Conservation (phyloP, 2,329 filamentous ascomycete genomes). For the Aspergillus neotritici region DNA sequence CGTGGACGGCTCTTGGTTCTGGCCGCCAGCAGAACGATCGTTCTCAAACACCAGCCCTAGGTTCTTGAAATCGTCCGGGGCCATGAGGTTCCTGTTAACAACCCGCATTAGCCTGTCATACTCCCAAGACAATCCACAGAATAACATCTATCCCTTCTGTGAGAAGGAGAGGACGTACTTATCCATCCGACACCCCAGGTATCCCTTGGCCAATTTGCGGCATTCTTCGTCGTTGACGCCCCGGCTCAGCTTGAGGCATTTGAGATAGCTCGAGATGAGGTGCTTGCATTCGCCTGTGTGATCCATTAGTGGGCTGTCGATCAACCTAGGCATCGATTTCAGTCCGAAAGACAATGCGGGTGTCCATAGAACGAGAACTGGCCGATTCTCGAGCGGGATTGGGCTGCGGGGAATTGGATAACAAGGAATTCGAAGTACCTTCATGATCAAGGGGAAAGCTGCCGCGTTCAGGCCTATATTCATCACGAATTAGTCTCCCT, state of each 20-base stretch:
- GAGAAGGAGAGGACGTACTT: slow-evolving; percentile 52
- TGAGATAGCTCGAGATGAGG: slow-evolving; percentile 77
- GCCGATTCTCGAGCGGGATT: background rate
- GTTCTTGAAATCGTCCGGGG: slow-evolving; percentile 89
- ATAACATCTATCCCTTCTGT: background rate
- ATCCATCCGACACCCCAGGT: slow-evolving; percentile 91
- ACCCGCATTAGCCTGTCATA: background rate
- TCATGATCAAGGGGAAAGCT: slow-evolving; percentile 97
- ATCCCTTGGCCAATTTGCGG: slow-evolving; percentile 77
- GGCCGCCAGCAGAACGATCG: slow-evolving; percentile 17
- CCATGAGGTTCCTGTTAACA: slow-evolving; percentile 76
- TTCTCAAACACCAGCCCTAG: slow-evolving; percentile 66
- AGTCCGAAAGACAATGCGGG: too few species aligned
- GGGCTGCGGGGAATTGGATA: background rate
- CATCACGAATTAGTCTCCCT: slow-evolving; percentile 4
- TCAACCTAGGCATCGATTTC: too few species aligned
- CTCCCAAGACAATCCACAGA: background rate
- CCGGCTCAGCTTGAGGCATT: slow-evolving; percentile 75
- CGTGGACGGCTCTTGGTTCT: slow-evolving; percentile 8
- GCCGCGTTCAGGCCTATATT: slow-evolving; percentile 71
- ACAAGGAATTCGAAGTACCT: slow-evolving; percentile 42
- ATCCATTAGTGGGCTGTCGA: slow-evolving; percentile 1
- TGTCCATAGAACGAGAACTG: background rate
- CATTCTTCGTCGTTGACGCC: slow-evolving; percentile 86
- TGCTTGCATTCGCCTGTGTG: slow-evolving; percentile 79